phyloP scores from a whole-genome alignment of 2,329 filamentous ascomycete genomes.

The Ilyonectria sp. region DNA sequence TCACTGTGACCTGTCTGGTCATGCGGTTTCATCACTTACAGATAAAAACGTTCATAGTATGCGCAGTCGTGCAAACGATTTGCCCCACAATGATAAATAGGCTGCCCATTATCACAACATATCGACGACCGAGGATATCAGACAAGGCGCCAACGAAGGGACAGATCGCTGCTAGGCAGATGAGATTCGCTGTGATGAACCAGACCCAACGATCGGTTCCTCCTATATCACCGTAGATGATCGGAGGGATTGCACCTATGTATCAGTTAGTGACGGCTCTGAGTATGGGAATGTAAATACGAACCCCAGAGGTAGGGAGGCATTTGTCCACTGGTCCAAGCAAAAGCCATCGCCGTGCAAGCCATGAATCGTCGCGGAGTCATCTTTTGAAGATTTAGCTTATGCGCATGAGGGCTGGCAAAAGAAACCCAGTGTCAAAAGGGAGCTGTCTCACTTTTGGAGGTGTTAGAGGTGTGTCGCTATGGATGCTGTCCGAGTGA shows the following conservation, averaged over 20 bases:
- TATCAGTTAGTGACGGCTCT: background rate
- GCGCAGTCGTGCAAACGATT: background rate
- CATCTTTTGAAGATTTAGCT: background rate
- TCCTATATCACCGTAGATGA: background rate
- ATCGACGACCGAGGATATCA: background rate
- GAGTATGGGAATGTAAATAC: background rate
- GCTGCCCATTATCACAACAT: background rate
- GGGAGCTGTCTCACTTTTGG: background rate
- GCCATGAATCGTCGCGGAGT: conserved; percentile 15
- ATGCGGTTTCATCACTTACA: background rate
- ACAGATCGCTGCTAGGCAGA: background rate
- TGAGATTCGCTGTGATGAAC: background rate
- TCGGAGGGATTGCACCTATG: background rate
- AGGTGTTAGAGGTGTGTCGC: background rate
- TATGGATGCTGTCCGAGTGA: background rate
- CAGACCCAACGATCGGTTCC: background rate
- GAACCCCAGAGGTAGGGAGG: conserved; percentile 12
- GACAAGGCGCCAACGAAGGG: background rate
- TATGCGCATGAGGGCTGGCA: no score
- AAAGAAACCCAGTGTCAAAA: background rate
- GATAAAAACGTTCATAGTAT: background rate
- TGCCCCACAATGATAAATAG: background rate
- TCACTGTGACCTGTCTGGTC: background rate
- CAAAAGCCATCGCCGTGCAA: conserved; percentile 12
- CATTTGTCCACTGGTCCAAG: conserved; percentile 17